These are phyloP conservation scores for Penicillium sp. DNA, from an alignment of 2,329 filamentous ascomycete genomes.

Conservation along the genomic window DNA sequence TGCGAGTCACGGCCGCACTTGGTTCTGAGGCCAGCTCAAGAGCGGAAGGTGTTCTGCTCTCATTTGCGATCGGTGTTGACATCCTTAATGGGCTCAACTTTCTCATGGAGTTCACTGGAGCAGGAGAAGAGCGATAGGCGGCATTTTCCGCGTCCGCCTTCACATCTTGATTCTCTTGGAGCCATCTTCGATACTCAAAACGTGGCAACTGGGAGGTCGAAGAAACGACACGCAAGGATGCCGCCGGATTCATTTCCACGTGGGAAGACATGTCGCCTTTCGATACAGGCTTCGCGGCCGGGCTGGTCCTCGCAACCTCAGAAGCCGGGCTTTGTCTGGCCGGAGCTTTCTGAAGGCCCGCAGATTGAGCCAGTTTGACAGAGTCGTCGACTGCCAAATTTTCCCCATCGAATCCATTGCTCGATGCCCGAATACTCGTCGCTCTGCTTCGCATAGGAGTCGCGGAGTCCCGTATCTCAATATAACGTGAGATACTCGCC, in stretches of 20 bases:
- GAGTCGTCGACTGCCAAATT: not conserved
- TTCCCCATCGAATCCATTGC: not conserved
- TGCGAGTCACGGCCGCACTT: too few relatives aligned
- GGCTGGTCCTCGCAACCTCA: not conserved
- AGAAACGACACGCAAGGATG: slow-evolving; percentile 27
- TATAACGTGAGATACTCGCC: slow-evolving; percentile 1
- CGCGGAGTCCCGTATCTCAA: slow-evolving; percentile 1
- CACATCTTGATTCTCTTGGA: slow-evolving; percentile 8
- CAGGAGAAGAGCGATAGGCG: not conserved
- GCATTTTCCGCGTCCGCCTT: not conserved
- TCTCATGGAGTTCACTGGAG: too few relatives aligned
- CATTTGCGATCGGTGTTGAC: too few relatives aligned
- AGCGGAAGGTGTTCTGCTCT: too few relatives aligned
- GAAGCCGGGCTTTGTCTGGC: too few relatives aligned
- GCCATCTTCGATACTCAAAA: slow-evolving; percentile 34
- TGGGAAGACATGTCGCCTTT: not conserved
- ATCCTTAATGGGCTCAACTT: too few relatives aligned
- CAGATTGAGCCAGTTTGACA: too few relatives aligned
- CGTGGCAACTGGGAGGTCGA: slow-evolving; percentile 35
- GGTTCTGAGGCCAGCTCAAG: too few relatives aligned
- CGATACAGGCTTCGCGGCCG: not conserved
- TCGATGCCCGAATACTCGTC: not conserved
- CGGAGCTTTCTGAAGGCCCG: too few relatives aligned
- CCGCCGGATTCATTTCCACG: slow-evolving; percentile 4
- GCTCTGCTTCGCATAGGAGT: not conserved